Evolutionary conservation across 352 stramenopile genomes (phyloP).

Genomic region (Pythium brachiatum): DNA sequence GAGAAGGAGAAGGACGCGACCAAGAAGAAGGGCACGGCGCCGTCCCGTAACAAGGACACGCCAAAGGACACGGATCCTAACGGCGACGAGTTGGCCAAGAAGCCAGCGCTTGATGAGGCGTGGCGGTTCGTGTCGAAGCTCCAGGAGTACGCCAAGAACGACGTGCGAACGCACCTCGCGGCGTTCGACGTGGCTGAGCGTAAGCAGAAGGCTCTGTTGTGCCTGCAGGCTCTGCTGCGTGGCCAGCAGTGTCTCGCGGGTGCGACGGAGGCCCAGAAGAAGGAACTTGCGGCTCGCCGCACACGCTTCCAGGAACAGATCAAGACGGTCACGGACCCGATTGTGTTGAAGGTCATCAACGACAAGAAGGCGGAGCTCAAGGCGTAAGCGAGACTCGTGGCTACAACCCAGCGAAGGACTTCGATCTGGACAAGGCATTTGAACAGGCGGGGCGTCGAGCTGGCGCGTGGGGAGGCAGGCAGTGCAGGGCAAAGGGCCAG

Average conservation of each 20-base stretch:
- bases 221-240: slow-evolving; percentile 73
- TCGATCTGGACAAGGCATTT: no score
- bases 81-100: slow-evolving; percentile 65
- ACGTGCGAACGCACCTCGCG: slow-evolving; percentile 66
- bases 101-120: slow-evolving; percentile 67
- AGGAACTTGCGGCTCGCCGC: slow-evolving; percentile 38
- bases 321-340: slow-evolving; percentile 56
- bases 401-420: no score
- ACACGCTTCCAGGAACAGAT: slow-evolving; percentile 46
- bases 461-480: no score
- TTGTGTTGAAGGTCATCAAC: slow-evolving; percentile 60
- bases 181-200: slow-evolving; percentile 75
- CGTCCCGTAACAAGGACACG: slow-evolving; percentile 40
- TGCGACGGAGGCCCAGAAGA: slow-evolving; percentile 20
- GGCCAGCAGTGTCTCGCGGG: slow-evolving; percentile 36
- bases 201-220: slow-evolving; percentile 74
- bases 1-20: slow-evolving; percentile 72
- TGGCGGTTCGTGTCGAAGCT: slow-evolving; percentile 78
- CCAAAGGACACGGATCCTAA: slow-evolving; percentile 69
- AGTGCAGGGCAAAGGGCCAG: no score
- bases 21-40: slow-evolving; percentile 57
- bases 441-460: no score
- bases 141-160: slow-evolving; percentile 53
- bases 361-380: slow-evolving; percentile 60
- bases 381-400: slow-evolving; percentile 33